phyloP scores from a whole-genome alignment of 2,329 filamentous ascomycete genomes.

The Fusarium xyrophilum region DNA sequence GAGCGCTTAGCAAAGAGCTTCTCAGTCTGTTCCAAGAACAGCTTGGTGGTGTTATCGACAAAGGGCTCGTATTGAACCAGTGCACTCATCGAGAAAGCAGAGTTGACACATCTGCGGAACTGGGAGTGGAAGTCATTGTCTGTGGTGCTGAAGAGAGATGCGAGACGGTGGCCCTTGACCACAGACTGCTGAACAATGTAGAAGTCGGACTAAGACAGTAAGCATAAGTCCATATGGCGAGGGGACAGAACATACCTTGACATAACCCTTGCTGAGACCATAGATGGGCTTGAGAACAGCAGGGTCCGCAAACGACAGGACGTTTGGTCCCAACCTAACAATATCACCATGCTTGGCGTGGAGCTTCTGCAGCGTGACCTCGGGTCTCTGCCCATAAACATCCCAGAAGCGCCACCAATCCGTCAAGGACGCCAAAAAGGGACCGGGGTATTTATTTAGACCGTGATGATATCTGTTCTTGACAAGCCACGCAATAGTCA shows the following conservation, averaged over 20 bases:
- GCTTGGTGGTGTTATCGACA: conserved; percentile 74
- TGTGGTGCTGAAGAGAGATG: conserved; percentile 78
- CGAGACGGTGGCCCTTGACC: conserved; percentile 69
- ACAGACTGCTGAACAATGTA: conserved; percentile 81
- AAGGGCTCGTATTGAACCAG: conserved; percentile 81
- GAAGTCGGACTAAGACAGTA: conserved; percentile 69
- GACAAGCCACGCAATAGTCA: conserved; percentile 18
- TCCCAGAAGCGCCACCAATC: conserved; percentile 79
- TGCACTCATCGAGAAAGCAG: conserved; percentile 78
- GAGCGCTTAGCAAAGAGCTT: conserved; percentile 57
- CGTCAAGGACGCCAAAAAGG: conserved; percentile 66
- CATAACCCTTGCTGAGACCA: conserved; percentile 80
- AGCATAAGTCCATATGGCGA: too few relatives aligned
- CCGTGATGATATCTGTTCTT: conserved; percentile 56
- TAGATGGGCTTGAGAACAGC: conserved; percentile 78
- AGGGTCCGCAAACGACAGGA: conserved; percentile 75
- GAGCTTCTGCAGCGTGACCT: conserved; percentile 69
- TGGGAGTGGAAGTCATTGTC: conserved; percentile 78
- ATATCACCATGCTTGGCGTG: conserved; percentile 77
- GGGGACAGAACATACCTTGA: conserved; percentile 65
- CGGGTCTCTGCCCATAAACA: conserved; percentile 68
- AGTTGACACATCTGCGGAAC: conserved; percentile 77
- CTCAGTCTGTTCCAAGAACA: conserved; percentile 71
- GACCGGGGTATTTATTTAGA: conserved; percentile 75
- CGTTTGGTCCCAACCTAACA: conserved; percentile 77